Base-by-base conservation (phyloP, 1,139 yeast genomes). In the Yamadazyma pseudoaaseri region DNA sequence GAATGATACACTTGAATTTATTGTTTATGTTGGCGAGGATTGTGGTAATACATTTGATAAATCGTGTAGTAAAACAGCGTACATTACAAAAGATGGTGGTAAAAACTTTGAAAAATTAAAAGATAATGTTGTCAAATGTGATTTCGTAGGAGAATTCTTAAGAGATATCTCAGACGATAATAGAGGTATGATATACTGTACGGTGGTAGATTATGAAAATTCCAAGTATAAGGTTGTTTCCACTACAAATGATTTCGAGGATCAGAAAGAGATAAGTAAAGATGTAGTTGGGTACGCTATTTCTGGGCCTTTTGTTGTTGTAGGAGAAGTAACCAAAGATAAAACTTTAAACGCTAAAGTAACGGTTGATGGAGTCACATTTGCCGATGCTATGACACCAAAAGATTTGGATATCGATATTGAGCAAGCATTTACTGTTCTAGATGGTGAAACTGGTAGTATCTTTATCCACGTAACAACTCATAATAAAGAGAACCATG, bases 391-490 rank as follows among this genome's bases (percentile, higher is more conserved):
- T 0, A 70, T 73, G 36, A 83, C 89, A 58, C 98, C 98, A 1
- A 66, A 70, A 22, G 79, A 84, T 51, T 68, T 84, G 47, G 60
- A 70, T 20, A 78, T 81, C 14, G 75, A 73, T 30, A 67, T 70
- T 24, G 84, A 82, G 46, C 85, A 82, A 45, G 95, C 96, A 0
- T 90, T 86, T 56, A 89, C 97, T 0, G 73, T 92, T 16, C 66
- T 92, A 34, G 94, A 87, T 28, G 79, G 95, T 0, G 73, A 74
- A 24, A 73, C 90, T 0, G 79, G 84, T 23, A 77, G 96, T 0
- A 68, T 92, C 5, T 84, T 90, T 58, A 58, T 92, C 62, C 97
- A 89, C 55, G 85, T 89, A 6, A 85, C 96, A 1, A 81, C 89
- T 0, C 70, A 69, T 44, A 56, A 64, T 16, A 68, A 66, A 6